Evolutionary conservation across 2,329 filamentous ascomycete species (phyloP).

Genomic region (Phaeophleospora eucalypticola): DNA sequence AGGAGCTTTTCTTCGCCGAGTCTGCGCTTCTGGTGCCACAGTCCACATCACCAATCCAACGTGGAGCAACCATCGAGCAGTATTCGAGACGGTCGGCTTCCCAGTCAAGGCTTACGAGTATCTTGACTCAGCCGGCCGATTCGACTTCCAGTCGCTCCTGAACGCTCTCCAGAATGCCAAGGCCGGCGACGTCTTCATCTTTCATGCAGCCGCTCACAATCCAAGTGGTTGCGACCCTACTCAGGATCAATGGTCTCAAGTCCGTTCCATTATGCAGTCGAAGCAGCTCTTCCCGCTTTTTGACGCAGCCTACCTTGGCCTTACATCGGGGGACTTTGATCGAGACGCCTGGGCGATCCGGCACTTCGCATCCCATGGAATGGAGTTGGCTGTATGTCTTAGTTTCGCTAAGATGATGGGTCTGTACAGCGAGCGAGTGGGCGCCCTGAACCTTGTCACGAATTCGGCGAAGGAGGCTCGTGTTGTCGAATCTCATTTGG

Average conservation of each 20-base stretch:
- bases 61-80: constrained; percentile 95
- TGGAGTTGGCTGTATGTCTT: constrained; percentile 81
- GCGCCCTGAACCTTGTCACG: constrained; percentile 88
- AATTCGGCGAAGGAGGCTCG: constrained; percentile 83
- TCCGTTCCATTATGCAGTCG: constrained; percentile 78
- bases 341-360: constrained; percentile 88
- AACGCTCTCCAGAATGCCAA: constrained; percentile 83
- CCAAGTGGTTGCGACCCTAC: constrained; percentile 94
- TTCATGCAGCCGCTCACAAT: constrained; percentile 97
- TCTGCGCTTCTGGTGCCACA: constrained; percentile 84
- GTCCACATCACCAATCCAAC: constrained; percentile 94
- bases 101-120: constrained; percentile 92
- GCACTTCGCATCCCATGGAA: constrained; percentile 87
- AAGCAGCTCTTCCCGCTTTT: constrained; percentile 91
- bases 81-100: constrained; percentile 88
- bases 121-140: constrained; percentile 95
- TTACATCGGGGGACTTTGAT: constrained; percentile 86
- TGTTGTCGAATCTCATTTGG: constrained; percentile 92
- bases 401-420: constrained; percentile 99
- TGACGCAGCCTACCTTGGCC: constrained; percentile 98
- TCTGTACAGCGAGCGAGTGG: constrained; percentile 95
- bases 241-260: constrained; percentile 83
- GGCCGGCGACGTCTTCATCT: constrained; percentile 78
- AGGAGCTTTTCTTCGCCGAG: constrained; percentile 83
- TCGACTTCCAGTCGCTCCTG: constrained; percentile 91